Conservation (phyloP, 495 filamentous ascomycete species). For the Amniculicola lignicola region DNA sequence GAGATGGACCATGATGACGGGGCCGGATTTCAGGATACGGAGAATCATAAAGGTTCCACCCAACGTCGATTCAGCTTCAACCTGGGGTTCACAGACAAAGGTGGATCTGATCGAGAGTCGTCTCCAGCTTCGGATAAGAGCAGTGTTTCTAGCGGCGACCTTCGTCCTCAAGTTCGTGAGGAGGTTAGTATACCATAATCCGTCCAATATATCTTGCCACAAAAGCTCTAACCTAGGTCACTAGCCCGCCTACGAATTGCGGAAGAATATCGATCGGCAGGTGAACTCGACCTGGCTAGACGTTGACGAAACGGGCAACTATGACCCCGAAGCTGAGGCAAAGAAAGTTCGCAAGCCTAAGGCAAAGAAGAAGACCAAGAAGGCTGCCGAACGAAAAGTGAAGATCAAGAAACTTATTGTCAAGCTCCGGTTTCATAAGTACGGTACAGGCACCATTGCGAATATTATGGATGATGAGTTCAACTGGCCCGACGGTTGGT, state of each 20-base stretch:
- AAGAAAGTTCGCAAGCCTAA: background rate
- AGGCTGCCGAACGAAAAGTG: background rate
- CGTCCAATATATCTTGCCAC: too few species aligned
- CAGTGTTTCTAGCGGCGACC: too few species aligned
- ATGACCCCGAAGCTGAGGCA: conserved; percentile 20
- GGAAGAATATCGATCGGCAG: conserved; percentile 15
- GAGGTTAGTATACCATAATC: too few species aligned
- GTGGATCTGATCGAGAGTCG: too few species aligned
- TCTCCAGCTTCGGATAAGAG: too few species aligned
- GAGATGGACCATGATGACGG: too few species aligned
- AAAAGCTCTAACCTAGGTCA: too few species aligned
- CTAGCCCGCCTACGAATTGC: conserved; percentile 5
- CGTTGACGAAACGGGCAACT: conserved; percentile 20
- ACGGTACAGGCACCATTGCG: conserved; percentile 1
- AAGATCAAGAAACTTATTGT: conserved; percentile 1
- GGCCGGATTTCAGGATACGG: too few species aligned
- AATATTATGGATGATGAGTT: conserved; percentile 16
- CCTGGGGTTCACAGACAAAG: too few species aligned
- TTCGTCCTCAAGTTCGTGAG: too few species aligned
- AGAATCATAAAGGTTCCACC: too few species aligned
- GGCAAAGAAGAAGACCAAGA: background rate
- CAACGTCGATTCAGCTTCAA: too few species aligned
- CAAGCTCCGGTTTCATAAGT: background rate
- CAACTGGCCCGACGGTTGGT: conserved; percentile 20
- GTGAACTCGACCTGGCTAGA: conserved; percentile 13